phyloP scores from a whole-genome alignment of 176 grass and related monocot genomes.

The Triticum monococcum region DNA sequence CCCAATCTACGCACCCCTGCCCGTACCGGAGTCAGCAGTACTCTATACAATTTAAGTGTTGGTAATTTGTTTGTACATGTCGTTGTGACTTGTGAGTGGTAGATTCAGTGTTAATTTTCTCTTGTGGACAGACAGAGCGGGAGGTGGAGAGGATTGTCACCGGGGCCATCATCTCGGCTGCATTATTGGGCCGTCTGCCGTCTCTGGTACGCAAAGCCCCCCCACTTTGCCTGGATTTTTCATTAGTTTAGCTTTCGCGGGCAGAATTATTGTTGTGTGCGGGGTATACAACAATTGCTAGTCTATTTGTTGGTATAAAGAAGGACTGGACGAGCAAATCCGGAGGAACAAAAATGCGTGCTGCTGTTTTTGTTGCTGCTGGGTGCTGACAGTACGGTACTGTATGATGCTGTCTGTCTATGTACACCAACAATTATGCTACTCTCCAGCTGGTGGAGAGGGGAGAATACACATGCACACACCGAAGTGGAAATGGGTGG shows the following conservation, averaged over 20 bases:
- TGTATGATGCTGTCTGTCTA: background rate
- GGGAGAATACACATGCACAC: background rate
- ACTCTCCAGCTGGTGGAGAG: background rate
- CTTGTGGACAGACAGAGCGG: no score
- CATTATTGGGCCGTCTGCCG: constrained; percentile 12
- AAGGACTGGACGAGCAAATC: background rate
- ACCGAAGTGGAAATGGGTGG: background rate
- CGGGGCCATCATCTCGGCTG: background rate
- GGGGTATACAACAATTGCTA: background rate
- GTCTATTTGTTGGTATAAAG: background rate
- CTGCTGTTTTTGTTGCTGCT: background rate
- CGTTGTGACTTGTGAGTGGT: no score
- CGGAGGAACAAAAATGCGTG: background rate
- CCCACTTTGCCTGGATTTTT: background rate
- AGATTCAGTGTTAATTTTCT: no score
- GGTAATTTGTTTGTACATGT: no score
- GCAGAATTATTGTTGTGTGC: background rate
- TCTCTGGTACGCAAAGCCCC: background rate
- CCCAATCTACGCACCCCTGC: no score
- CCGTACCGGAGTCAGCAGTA: no score
- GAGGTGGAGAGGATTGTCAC: background rate
- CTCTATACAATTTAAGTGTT: no score
- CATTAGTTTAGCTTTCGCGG: background rate
- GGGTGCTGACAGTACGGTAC: no score
- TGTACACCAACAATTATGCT: background rate